A percentile compares a stretch with the other conserved stretches of the same genome.
Evolutionary conservation across 371 early-diverging fungal genomes (phyloP).

Genomic region (Homolaphlyctis polyrhiza): DNA sequence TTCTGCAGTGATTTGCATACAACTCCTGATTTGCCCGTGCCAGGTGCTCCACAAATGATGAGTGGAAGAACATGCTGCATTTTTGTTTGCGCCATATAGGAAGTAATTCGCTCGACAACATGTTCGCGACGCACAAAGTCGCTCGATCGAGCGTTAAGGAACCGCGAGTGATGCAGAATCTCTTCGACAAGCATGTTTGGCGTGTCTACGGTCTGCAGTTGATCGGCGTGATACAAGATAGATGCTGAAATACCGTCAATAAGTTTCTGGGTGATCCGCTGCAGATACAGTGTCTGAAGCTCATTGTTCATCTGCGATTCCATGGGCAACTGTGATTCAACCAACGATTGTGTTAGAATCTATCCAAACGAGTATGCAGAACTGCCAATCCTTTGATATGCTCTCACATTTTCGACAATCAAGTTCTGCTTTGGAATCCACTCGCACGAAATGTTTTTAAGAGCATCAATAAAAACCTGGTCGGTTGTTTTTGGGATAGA

Average conservation of each 20-base stretch:
- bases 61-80: not conserved
- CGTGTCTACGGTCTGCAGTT: not conserved
- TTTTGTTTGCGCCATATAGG: not conserved
- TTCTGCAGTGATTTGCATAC: not conserved
- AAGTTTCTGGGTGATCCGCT: not conserved
- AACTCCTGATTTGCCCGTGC: not conserved
- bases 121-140: not conserved
- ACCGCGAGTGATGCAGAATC: not conserved
- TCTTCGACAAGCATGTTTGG: not conserved
- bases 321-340: too few species aligned
- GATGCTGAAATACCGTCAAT: not conserved
- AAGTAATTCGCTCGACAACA: not conserved
- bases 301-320: too few species aligned
- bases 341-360: too few species aligned
- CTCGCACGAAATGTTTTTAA: not conserved
- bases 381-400: not conserved
- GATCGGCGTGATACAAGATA: not conserved
- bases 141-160: not conserved
- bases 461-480: not conserved
- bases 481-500: not conserved
- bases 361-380: too few species aligned
- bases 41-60: not conserved
- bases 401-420: not conserved
- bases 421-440: not conserved
- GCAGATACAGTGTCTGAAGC: not conserved